These are phyloP conservation scores for Pseudogymnoascus sp. DNA, from an alignment of 2,329 filamentous ascomycete genomes.

Conservation along the genomic window DNA sequence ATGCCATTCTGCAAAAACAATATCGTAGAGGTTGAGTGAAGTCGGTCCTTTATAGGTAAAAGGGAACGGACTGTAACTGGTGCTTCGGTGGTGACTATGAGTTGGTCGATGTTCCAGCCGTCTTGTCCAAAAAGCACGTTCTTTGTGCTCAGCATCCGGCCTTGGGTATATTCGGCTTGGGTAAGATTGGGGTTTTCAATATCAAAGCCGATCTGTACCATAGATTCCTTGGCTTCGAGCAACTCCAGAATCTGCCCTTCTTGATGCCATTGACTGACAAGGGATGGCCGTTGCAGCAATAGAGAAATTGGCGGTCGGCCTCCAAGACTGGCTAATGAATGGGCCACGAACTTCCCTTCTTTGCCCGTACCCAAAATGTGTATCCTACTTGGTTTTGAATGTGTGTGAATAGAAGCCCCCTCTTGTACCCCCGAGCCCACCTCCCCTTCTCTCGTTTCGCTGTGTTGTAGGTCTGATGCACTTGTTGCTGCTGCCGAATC, in stretches of 20 bases:
- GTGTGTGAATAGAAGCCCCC: not conserved
- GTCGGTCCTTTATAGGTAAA: constrained; percentile 52
- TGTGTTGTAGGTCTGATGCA: not conserved
- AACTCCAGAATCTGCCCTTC: constrained; percentile 39
- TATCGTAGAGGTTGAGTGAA: constrained; percentile 63
- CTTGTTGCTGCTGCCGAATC: not conserved
- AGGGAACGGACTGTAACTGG: constrained; percentile 51
- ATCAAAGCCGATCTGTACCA: constrained; percentile 28
- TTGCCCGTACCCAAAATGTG: constrained; percentile 59
- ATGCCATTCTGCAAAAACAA: constrained; percentile 76
- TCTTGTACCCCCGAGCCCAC: constrained; percentile 23
- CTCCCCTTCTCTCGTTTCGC: constrained; percentile 9
- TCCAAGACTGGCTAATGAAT: constrained; percentile 51
- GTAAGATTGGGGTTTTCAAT: constrained; percentile 19
- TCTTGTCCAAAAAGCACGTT: constrained; percentile 31
- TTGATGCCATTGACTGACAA: constrained; percentile 40
- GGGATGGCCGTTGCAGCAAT: constrained; percentile 45
- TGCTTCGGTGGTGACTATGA: constrained; percentile 64
- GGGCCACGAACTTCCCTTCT: constrained; percentile 58
- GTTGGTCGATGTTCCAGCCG: constrained; percentile 50
- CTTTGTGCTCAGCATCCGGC: constrained; percentile 11
- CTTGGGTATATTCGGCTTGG: constrained; percentile 22
- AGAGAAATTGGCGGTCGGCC: constrained; percentile 58
- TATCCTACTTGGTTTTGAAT: constrained; percentile 33
- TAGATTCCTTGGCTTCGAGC: constrained; percentile 36